A percentile compares a stretch with the other conserved stretches of the same genome.
Conservation (phyloP, 306 rosid species). For the Medicago lupulina region DNA sequence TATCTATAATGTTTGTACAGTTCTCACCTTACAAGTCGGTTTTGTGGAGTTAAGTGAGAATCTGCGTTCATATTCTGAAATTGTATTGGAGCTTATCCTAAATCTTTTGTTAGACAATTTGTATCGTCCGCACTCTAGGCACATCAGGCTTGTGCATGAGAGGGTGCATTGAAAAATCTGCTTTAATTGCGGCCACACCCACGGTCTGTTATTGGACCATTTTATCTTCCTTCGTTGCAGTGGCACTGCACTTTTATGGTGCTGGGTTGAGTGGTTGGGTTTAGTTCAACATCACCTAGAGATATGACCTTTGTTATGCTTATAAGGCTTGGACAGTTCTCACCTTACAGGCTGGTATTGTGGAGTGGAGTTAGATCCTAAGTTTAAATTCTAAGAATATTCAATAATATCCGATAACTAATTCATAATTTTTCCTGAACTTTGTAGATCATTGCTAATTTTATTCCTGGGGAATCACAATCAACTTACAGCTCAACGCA, state of each 20-base stretch:
- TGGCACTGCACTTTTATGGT: neutral
- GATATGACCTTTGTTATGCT: neutral
- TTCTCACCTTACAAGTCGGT: neutral
- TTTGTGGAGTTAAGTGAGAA: neutral
- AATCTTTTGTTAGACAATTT: neutral
- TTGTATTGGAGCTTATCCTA: neutral
- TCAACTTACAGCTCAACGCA: slow-evolving; percentile 89
- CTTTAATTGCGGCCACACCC: neutral
- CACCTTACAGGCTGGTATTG: neutral
- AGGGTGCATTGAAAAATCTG: neutral
- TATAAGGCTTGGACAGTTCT: neutral
- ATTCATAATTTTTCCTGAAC: slow-evolving; percentile 35
- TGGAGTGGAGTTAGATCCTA: neutral
- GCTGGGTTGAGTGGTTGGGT: neutral
- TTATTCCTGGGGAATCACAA: slow-evolving; percentile 85
- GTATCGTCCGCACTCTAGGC: neutral
- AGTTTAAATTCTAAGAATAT: slow-evolving; percentile 19
- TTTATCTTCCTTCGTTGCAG: neutral
- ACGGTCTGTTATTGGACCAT: neutral
- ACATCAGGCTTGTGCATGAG: neutral
- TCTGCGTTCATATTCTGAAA: neutral
- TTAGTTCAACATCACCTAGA: neutral
- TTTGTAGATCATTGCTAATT: slow-evolving; percentile 81
- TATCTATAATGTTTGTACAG: neutral
- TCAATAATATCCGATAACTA: slow-evolving; percentile 27